Conservation (phyloP, 305 asterid genomes). For the Petunia hybrid region DNA sequence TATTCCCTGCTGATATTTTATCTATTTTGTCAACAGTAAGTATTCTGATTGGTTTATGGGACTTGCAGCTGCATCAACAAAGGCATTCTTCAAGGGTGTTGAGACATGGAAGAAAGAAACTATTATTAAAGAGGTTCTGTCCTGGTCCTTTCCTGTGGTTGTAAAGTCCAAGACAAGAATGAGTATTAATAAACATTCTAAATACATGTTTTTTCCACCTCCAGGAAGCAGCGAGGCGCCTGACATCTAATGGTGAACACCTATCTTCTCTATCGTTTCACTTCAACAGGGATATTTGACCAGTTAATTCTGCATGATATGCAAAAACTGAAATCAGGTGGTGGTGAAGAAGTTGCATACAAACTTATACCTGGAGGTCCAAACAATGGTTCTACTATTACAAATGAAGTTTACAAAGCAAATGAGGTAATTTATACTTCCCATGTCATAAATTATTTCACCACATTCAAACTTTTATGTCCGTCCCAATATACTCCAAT, state of each 20-base stretch:
- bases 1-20: constrained; percentile 12
- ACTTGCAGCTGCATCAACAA: constrained; percentile 64
- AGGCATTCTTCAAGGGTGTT: constrained; percentile 75
- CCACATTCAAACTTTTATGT: background rate
- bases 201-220: background rate
- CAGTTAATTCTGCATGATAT: background rate
- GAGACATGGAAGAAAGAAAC: constrained; percentile 88
- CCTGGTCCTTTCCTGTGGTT: constrained; percentile 12
- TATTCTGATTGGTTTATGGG: constrained; percentile 32
- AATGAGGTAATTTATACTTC: constrained; percentile 46
- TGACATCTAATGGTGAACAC: constrained; percentile 43
- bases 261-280: background rate
- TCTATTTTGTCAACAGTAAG: constrained; percentile 8
- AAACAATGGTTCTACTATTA: constrained; percentile 41
- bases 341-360: constrained; percentile 53
- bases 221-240: constrained; percentile 72
- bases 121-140: constrained; percentile 62
- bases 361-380: constrained; percentile 63
- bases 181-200: background rate
- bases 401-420: constrained; percentile 39
- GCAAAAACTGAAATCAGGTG: constrained; percentile 43
- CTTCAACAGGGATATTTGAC: background rate
- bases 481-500: background rate
- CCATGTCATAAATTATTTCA: background rate
- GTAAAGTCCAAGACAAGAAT: background rate